These are phyloP conservation scores for Lactarius tabidus DNA, from an alignment of 768 basidiomycete genomes.

Conservation along the genomic window DNA sequence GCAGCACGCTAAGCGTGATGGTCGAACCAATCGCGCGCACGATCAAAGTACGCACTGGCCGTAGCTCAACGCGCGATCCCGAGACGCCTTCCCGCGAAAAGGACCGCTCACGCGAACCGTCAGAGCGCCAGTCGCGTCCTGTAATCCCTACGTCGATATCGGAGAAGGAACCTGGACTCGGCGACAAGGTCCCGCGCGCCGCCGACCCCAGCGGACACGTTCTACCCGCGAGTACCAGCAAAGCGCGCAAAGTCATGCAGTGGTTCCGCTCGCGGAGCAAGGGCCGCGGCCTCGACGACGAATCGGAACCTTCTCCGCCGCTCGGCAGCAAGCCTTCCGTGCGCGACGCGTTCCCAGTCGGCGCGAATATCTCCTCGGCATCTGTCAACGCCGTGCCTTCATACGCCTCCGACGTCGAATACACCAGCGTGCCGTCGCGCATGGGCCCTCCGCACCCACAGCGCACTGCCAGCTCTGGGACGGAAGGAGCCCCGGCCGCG, in stretches of 20 bases:
- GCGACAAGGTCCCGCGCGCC: slow-evolving; percentile 33
- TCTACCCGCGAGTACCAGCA: slow-evolving; percentile 72
- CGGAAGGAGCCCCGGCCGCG: slow-evolving; percentile 9
- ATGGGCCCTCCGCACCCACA: slow-evolving; percentile 18
- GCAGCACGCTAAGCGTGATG: slow-evolving; percentile 35
- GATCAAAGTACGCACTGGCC: slow-evolving; percentile 36
- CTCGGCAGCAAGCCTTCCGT: slow-evolving; percentile 17
- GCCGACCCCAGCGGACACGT: slow-evolving; percentile 31
- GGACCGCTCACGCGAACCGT: slow-evolving; percentile 27
- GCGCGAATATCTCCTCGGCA: slow-evolving; percentile 14
- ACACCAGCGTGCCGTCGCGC: slow-evolving; percentile 8
- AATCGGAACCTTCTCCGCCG: slow-evolving; percentile 18
- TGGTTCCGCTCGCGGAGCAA: slow-evolving; percentile 88
- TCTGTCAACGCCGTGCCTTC: slow-evolving; percentile 13
- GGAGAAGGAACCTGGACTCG: slow-evolving; percentile 29
- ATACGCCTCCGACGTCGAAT: not conserved
- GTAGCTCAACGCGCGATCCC: slow-evolving; percentile 25
- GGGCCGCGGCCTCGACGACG: slow-evolving; percentile 32
- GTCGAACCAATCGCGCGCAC: slow-evolving; percentile 52
- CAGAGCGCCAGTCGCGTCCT: slow-evolving; percentile 11
- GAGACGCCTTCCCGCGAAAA: slow-evolving; percentile 35
- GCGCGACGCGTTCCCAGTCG: slow-evolving; percentile 17
- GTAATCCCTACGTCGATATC: slow-evolving; percentile 6
- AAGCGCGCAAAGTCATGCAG: slow-evolving; percentile 95
- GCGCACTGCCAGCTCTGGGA: slow-evolving; percentile 15